These are phyloP conservation scores for Podaxis mareebaensis DNA, from an alignment of 768 basidiomycete species.

Conservation along the genomic window DNA sequence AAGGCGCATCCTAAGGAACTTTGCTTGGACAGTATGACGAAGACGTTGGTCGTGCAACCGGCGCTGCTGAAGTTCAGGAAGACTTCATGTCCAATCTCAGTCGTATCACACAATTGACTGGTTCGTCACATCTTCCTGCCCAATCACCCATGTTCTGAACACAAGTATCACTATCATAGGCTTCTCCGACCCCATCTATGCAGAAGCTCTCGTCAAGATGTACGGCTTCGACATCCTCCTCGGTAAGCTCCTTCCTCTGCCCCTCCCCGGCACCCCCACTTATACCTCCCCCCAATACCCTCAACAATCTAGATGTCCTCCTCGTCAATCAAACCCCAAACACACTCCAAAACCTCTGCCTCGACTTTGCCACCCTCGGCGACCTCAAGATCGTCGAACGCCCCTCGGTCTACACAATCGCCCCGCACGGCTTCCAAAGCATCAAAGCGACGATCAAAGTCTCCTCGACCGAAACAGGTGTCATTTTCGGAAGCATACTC, in stretches of 20 bases:
- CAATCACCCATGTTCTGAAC: not conserved
- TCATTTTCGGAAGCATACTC: conserved; percentile 96
- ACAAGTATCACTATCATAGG: conserved; percentile 41
- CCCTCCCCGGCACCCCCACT: not conserved
- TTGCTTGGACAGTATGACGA: conserved; percentile 67
- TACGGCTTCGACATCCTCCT: conserved; percentile 97
- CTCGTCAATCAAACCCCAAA: conserved; percentile 95
- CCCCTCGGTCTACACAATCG: conserved; percentile 91
- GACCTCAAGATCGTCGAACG: conserved; percentile 97
- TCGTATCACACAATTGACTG: conserved; percentile 91
- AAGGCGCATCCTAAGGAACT: conserved; percentile 3
- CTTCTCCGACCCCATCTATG: conserved; percentile 98
- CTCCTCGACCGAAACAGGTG: conserved; percentile 97
- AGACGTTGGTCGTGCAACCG: conserved; percentile 89
- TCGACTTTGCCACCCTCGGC: conserved; percentile 96
- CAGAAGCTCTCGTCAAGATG: conserved; percentile 96
- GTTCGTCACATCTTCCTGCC: conserved; percentile 36
- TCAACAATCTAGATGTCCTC: conserved; percentile 67
- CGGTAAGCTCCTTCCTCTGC: conserved; percentile 44
- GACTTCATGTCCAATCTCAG: conserved; percentile 95
- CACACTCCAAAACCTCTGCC: conserved; percentile 93
- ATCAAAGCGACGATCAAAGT: conserved; percentile 99
- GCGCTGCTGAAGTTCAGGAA: conserved; percentile 77
- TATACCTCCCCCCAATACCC: not conserved
- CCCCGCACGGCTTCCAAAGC: conserved; percentile 96